Conservation (phyloP, 78 protist species). For the Speleostelium caveatum region DNA sequence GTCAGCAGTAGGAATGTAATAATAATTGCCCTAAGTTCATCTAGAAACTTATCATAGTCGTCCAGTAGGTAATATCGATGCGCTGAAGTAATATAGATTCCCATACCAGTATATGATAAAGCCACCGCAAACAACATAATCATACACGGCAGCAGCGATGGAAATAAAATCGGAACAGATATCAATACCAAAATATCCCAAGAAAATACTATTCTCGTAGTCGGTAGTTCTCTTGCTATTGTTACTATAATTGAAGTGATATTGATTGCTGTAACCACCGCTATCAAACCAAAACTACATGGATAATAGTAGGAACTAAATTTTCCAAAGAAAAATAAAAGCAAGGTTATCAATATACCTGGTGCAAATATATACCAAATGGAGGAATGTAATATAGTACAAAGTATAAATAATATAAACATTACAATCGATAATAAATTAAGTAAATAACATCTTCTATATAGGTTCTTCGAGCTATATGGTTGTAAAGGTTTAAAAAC, state of each 20-base stretch:
- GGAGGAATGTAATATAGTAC: not conserved
- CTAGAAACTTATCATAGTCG: constrained; percentile 1
- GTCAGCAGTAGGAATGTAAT: constrained; percentile 13
- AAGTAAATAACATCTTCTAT: constrained; percentile 25
- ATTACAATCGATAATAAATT: constrained; percentile 5
- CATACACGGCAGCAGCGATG: constrained; percentile 22
- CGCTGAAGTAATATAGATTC: constrained; percentile 9
- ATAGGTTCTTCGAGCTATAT: constrained; percentile 34
- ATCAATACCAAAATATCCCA: constrained; percentile 53
- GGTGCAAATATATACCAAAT: constrained; percentile 55
- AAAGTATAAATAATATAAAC: constrained; percentile 1
- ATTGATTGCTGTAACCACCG: not conserved
- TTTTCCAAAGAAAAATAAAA: constrained; percentile 16
- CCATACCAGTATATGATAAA: constrained; percentile 37
- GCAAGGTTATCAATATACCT: not conserved
- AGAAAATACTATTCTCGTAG: constrained; percentile 5
- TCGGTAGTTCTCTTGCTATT: not conserved
- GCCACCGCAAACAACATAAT: not conserved
- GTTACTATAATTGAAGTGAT: constrained; percentile 4
- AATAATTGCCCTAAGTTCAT: constrained; percentile 5
- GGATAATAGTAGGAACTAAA: constrained; percentile 1
- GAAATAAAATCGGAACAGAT: constrained; percentile 18
- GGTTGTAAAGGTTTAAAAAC: not conserved
- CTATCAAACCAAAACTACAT: not conserved
- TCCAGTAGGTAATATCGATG: constrained; percentile 2